Conservation (phyloP, 2,329 filamentous ascomycete species). For the Anisogramma anomala region DNA sequence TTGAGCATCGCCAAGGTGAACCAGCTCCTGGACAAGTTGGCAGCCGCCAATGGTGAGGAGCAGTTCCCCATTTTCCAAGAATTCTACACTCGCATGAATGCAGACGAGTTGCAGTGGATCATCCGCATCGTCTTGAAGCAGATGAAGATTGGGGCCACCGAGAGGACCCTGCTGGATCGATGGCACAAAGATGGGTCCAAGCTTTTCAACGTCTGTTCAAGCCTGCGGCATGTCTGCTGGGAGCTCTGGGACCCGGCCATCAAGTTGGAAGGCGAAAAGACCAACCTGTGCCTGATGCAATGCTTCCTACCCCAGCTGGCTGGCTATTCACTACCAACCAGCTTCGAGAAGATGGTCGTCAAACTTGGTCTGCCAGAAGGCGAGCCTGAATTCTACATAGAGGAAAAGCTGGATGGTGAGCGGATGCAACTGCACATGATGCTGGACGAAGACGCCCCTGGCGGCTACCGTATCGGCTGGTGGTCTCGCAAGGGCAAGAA, state of each 20-base stretch:
- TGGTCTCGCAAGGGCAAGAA: conserved; percentile 96
- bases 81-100: conserved; percentile 86
- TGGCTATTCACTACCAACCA: conserved; percentile 70
- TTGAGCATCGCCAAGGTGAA: conserved; percentile 90
- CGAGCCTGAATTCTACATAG: conserved; percentile 81
- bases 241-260: conserved; percentile 66
- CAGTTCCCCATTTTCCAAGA: conserved; percentile 70
- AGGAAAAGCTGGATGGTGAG: conserved; percentile 95
- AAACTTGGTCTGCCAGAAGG: conserved; percentile 54
- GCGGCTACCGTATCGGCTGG: conserved; percentile 67
- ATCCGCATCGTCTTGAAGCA: conserved; percentile 84
- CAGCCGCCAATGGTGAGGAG: conserved; percentile 63
- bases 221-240: conserved; percentile 85
- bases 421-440: conserved; percentile 94
- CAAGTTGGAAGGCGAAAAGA: conserved; percentile 62
- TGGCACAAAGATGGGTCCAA: conserved; percentile 71
- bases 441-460: conserved; percentile 53
- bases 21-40: conserved; percentile 65
- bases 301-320: conserved; percentile 95
- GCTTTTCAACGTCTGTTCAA: conserved; percentile 84
- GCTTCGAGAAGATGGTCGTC: conserved; percentile 66
- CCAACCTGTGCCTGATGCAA: conserved; percentile 72
- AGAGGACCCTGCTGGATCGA: conserved; percentile 74
- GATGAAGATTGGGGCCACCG: conserved; percentile 64
- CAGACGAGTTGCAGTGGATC: conserved; percentile 87